Evolutionary conservation across 2,329 filamentous ascomycete species (phyloP).

Genomic region (Aspergillus arachidicola): DNA sequence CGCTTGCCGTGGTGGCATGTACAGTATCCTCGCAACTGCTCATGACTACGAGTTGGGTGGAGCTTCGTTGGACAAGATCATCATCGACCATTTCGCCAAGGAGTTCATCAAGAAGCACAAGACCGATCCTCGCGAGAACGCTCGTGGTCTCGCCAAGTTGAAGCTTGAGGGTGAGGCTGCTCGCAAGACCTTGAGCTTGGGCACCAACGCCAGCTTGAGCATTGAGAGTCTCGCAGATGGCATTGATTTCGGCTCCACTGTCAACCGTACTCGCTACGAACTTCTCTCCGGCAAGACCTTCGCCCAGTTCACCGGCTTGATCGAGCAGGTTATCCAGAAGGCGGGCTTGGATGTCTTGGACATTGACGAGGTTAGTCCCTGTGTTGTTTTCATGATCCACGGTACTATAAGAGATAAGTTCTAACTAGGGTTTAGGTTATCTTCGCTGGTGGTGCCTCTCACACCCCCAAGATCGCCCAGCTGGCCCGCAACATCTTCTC

Average conservation of each 20-base stretch:
- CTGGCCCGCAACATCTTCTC: conserved; percentile 82
- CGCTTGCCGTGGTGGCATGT: conserved; percentile 90
- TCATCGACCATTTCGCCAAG: conserved; percentile 97
- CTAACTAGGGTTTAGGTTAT: conserved; percentile 61
- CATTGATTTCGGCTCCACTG: conserved; percentile 84
- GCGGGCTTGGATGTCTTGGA: conserved; percentile 89
- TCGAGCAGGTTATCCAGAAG: conserved; percentile 86
- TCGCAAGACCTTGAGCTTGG: conserved; percentile 89
- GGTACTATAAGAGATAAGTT: background rate
- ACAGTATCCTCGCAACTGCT: conserved; percentile 87
- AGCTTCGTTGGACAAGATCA: conserved; percentile 80
- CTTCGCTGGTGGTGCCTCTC: conserved; percentile 85
- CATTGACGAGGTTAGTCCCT: conserved; percentile 68
- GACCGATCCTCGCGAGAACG: conserved; percentile 80
- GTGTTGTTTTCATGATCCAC: background rate
- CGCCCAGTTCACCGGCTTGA: conserved; percentile 80
- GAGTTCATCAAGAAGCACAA: conserved; percentile 98
- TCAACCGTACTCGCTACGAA: conserved; percentile 94
- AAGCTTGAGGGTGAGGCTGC: conserved; percentile 87
- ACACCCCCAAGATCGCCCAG: conserved; percentile 89
- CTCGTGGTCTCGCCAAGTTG: conserved; percentile 84
- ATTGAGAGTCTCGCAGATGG: conserved; percentile 89
- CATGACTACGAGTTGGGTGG: conserved; percentile 96
- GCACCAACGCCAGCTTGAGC: conserved; percentile 85
- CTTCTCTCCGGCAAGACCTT: conserved; percentile 85